Evolutionary conservation across 352 stramenopile genomes (phyloP), one percentile per base, ranked within the genome.

Genomic region (Globisporangium spiculum): DNA sequence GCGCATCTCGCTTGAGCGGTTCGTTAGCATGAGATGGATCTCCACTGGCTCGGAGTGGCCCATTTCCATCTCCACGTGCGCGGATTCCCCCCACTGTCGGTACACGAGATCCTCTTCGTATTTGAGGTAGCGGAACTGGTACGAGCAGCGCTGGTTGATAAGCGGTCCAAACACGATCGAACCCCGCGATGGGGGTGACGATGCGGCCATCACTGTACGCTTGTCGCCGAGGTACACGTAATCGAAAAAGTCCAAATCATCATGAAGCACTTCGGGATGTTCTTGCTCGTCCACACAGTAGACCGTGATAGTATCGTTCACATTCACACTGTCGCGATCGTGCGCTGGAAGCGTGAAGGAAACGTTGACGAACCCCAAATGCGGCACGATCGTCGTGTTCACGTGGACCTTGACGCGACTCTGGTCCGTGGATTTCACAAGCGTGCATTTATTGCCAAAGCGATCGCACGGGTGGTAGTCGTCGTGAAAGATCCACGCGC

Each of bases 1-100:
- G 24, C 79, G 69, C 72, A 89, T 86, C 62, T 86, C 70, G 26
- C 70, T 70, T 3, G 53, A 8, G n/a, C 24, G 48, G 22, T 24
- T 58, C 18, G 65, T 70, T 44, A 70, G 55, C 14, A 57, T 57
- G 46, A 70, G 34, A n/a, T 60, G 65, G 44, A 70, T 36, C 7
- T 64, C 75, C 27, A 60, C 27, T 7, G 81, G 81, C 18, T 52
- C 44, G 6, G 44, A 52, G 8, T 12, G 18, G 6, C 44, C 18
- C 44, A 52, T 52, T 52, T 24, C 44, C 44, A 52, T 52, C 44
- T 52, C 44, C 44, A 52, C 44, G 44, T 52, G 10, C 5, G 44
- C 44, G 1, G 44, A 52, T 24, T 52, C 44, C 6, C 44, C 44
- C 44, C 44, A 52, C 18, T 22, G 44, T 22, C 18, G 44, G 44